phyloP scores from a whole-genome alignment of 2,329 filamentous ascomycete genomes.

The Aspergillus viridinutans region DNA sequence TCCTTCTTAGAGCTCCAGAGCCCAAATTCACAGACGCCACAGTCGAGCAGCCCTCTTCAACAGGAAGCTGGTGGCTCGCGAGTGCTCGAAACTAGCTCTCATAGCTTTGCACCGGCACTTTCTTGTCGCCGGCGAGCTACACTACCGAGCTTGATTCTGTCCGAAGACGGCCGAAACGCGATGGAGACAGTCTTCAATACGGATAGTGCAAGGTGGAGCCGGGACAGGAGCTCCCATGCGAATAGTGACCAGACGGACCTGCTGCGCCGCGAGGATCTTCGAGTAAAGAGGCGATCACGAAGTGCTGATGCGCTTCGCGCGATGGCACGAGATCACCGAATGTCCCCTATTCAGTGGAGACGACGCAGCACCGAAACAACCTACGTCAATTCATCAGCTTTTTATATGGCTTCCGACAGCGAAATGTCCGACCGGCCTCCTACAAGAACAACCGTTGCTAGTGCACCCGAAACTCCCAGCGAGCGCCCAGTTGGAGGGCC shows the following conservation, averaged over 20 bases:
- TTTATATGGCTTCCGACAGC: conserved; percentile 25
- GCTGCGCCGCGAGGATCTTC: conserved; percentile 19
- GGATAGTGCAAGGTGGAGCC: conserved; percentile 7
- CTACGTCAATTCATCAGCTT: conserved; percentile 33
- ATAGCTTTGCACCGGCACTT: conserved; percentile 17
- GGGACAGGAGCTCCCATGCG: conserved; percentile 10
- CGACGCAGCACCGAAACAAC: conserved; percentile 37
- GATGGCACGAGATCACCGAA: conserved; percentile 31
- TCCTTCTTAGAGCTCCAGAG: conserved; percentile 21
- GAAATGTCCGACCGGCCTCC: conserved; percentile 24
- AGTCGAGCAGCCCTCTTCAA: conserved; percentile 19
- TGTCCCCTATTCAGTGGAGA: conserved; percentile 41
- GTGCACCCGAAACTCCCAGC: conserved; percentile 17
- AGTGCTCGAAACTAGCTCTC: conserved; percentile 17
- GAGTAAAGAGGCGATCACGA: conserved; percentile 41
- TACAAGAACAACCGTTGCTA: conserved; percentile 27
- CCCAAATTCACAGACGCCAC: conserved; percentile 23
- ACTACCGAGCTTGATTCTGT: conserved; percentile 42
- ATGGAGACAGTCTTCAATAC: conserved; percentile 22
- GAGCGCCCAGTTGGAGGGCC: conserved; percentile 18
- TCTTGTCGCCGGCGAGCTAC: conserved; percentile 39
- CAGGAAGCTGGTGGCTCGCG: conserved; percentile 19
- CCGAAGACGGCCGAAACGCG: conserved; percentile 36
- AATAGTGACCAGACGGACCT: conserved; percentile 15
- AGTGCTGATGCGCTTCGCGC: conserved; percentile 41